Evolutionary conservation across 1,284 basidiomycete species (phyloP).

Genomic region (Porogramme epimiltina): DNA sequence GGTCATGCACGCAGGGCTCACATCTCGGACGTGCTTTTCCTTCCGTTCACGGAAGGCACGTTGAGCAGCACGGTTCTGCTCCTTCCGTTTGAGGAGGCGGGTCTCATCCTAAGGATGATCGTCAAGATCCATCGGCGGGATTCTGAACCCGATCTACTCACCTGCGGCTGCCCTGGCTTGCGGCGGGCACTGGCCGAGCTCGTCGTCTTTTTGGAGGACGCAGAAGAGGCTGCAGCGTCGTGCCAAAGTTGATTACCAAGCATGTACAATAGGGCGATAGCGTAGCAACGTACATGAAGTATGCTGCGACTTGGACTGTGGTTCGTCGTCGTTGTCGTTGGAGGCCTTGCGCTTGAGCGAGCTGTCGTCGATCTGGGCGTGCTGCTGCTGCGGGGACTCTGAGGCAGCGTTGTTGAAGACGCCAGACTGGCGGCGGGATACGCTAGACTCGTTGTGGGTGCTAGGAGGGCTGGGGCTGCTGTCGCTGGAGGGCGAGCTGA

Average conservation of each 20-base stretch:
- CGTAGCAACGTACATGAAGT: constrained; percentile 32
- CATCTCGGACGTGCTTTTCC: constrained; percentile 88
- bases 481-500: constrained; percentile 54
- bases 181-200: constrained; percentile 33
- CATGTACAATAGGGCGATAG: background rate
- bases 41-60: constrained; percentile 85
- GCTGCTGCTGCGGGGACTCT: constrained; percentile 23
- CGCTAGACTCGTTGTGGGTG: constrained; percentile 34
- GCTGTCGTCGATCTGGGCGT: constrained; percentile 33
- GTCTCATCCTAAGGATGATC: constrained; percentile 58
- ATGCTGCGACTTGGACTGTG: constrained; percentile 66
- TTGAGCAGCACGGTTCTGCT: constrained; percentile 86
- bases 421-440: constrained; percentile 36
- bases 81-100: constrained; percentile 78
- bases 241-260: constrained; percentile 6
- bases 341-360: constrained; percentile 75
- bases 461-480: constrained; percentile 72
- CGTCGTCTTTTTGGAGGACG: constrained; percentile 29
- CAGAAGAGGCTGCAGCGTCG: constrained; percentile 9
- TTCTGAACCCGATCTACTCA: constrained; percentile 12
- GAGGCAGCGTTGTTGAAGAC: constrained; percentile 27
- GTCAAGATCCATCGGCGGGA: background rate
- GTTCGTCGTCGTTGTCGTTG: constrained; percentile 54
- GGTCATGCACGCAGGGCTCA: constrained; percentile 41
- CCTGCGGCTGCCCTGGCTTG: constrained; percentile 42